phyloP scores from a whole-genome alignment of 768 basidiomycete species.

The Leccinum longicurvipes region DNA sequence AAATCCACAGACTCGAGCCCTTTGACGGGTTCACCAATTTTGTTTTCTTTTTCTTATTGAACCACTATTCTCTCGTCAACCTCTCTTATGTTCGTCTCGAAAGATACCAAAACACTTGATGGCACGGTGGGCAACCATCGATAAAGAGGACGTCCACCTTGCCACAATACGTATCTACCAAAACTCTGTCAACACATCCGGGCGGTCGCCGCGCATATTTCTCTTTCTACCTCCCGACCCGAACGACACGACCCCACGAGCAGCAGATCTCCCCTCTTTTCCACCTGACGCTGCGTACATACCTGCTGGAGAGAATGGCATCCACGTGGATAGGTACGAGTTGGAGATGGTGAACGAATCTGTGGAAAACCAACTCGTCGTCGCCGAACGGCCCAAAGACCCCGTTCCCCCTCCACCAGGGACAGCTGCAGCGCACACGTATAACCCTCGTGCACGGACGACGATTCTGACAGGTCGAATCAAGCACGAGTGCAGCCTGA shows the following conservation, averaged over 20 bases:
- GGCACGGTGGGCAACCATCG: not conserved
- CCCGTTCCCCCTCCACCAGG: not conserved
- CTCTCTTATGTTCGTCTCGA: not conserved
- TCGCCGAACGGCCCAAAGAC: not conserved
- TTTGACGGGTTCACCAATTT: not conserved
- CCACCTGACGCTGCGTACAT: not conserved
- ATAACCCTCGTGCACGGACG: constrained; percentile 63
- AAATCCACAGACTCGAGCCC: not conserved
- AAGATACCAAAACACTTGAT: not conserved
- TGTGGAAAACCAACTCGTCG: not conserved
- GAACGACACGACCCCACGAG: not conserved
- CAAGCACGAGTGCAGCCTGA: constrained; percentile 76
- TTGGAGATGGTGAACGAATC: not conserved
- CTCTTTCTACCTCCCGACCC: not conserved
- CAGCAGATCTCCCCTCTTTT: not conserved
- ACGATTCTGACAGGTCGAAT: constrained; percentile 77
- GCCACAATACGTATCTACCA: not conserved
- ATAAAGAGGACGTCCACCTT: not conserved
- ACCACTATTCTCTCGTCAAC: too few species aligned
- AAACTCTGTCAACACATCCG: not conserved
- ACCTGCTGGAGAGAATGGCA: not conserved
- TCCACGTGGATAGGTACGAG: not conserved
- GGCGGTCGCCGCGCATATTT: not conserved
- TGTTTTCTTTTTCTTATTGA: too few species aligned
- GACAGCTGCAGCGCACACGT: constrained; percentile 16